A percentile compares a stretch with the other conserved stretches of the same genome.
Evolutionary conservation across 306 rosid genomes (phyloP).

Genomic region (Biancaea sappan): DNA sequence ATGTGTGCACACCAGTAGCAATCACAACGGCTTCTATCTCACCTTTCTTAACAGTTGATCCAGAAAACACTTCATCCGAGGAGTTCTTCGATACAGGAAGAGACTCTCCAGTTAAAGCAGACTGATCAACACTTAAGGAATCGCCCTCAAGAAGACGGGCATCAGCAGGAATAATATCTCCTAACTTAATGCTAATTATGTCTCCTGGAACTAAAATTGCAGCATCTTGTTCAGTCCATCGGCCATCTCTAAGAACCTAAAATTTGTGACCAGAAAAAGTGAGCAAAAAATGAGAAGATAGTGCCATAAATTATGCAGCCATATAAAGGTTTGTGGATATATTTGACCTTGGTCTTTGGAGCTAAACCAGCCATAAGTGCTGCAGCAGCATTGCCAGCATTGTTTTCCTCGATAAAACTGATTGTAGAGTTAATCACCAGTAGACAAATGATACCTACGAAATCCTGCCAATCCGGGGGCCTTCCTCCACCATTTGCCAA

Average conservation of each 20-base stretch:
- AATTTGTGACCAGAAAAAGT: constrained; percentile 30
- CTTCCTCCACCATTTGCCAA: constrained; percentile 84
- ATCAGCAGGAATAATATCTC: constrained; percentile 97
- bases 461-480: constrained; percentile 99
- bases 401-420: constrained; percentile 93
- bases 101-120: constrained; percentile 97
- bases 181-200: constrained; percentile 91
- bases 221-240: constrained; percentile 96
- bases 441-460: constrained; percentile 76
- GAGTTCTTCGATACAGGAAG: constrained; percentile 93
- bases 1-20: constrained; percentile 99
- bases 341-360: constrained; percentile 88
- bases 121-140: constrained; percentile 93
- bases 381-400: constrained; percentile 99
- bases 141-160: constrained; percentile 99
- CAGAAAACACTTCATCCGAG: constrained; percentile 94
- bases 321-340: background rate
- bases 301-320: background rate
- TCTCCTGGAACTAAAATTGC: constrained; percentile 96
- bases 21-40: constrained; percentile 98
- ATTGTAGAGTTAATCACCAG: constrained; percentile 91
- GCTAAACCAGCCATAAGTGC: constrained; percentile 99
- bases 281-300: constrained; percentile 21
- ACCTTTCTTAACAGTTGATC: constrained; percentile 97
- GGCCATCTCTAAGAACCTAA: constrained; percentile 92